phyloP scores from a whole-genome alignment of 75 land plant genomes.

The Picea glauca region DNA sequence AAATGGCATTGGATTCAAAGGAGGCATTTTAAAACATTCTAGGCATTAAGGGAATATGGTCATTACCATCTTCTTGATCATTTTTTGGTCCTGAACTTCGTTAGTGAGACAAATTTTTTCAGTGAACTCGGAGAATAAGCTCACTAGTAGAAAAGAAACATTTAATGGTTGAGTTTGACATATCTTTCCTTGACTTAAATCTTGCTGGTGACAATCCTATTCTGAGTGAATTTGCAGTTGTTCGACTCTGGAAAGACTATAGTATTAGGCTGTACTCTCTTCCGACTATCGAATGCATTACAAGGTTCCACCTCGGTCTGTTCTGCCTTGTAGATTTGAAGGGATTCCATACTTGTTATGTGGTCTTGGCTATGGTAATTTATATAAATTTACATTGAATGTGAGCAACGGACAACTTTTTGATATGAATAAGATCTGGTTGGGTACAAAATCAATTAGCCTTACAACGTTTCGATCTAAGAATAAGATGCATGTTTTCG shows the following conservation, averaged over 20 bases:
- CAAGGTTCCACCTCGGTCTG: constrained; percentile 45
- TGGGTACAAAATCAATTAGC: no score
- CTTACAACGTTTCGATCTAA: no score
- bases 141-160: constrained; percentile 53
- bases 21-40: constrained; percentile 96
- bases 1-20: constrained; percentile 96
- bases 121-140: constrained; percentile 89
- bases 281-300: no score
- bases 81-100: constrained; percentile 94
- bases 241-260: no score
- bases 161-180: no score
- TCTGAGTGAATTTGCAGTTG: constrained; percentile 33
- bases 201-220: constrained; percentile 37
- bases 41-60: constrained; percentile 98
- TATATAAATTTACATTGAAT: constrained; percentile 55
- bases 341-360: constrained; percentile 91
- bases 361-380: constrained; percentile 86
- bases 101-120: constrained; percentile 90
- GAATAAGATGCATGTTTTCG: no score
- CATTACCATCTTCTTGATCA: constrained; percentile 84
- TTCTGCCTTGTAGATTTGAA: constrained; percentile 90
- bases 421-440: no score
- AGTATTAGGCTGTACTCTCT: no score
- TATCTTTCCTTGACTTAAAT: no score
- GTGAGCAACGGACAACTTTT: constrained; percentile 31